These are phyloP conservation scores for Aspergillus fumigatiaffinis DNA, from an alignment of 2,329 filamentous ascomycete genomes.

Conservation along the genomic window DNA sequence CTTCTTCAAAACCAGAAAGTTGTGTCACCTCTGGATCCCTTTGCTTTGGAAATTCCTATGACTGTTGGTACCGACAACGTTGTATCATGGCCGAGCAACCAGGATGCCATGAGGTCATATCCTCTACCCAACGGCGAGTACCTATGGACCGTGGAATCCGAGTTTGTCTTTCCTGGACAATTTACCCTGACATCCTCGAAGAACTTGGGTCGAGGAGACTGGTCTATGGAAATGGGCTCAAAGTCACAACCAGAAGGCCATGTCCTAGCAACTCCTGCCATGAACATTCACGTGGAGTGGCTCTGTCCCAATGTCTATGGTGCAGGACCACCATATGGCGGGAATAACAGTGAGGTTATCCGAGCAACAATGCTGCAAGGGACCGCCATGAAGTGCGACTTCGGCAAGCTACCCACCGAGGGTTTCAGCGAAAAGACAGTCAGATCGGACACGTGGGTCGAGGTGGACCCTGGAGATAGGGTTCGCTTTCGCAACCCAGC, in stretches of 20 bases:
- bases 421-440: neutral
- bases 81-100: conserved; percentile 14
- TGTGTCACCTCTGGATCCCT: conserved; percentile 48
- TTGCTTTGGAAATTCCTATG: conserved; percentile 40
- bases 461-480: conserved; percentile 38
- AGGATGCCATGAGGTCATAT: neutral
- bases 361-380: conserved; percentile 17
- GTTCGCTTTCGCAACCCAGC: conserved; percentile 54
- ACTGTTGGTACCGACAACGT: conserved; percentile 19
- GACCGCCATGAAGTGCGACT: conserved; percentile 21
- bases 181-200: conserved; percentile 50
- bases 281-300: conserved; percentile 51
- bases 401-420: conserved; percentile 14
- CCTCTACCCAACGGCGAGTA: conserved; percentile 4
- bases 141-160: conserved; percentile 7
- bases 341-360: conserved; percentile 10
- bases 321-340: conserved; percentile 15
- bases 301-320: conserved; percentile 41
- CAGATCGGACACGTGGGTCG: conserved; percentile 30
- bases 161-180: conserved; percentile 33
- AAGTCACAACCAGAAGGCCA: conserved; percentile 50
- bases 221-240: conserved; percentile 50
- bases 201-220: conserved; percentile 49
- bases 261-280: conserved; percentile 48
- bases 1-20: conserved; percentile 51